Percentiles rank a stretch among this genome's conserved stretches.
Evolutionary conservation across 2,329 filamentous ascomycete genomes (phyloP).

Genomic region (Diaporthe citriasiana): DNA sequence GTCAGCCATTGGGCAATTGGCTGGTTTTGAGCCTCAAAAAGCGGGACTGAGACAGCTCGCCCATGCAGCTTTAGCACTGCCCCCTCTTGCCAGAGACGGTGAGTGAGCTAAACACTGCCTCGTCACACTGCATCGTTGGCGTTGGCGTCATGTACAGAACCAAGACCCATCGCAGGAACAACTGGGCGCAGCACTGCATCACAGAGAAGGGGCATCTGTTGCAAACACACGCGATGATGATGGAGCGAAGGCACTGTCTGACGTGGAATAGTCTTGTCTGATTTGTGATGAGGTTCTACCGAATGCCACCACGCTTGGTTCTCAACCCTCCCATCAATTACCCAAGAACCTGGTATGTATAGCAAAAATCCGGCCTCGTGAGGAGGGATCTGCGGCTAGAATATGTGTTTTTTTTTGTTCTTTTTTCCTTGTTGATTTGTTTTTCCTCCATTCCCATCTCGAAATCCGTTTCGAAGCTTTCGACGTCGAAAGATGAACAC

Average conservation of each 20-base stretch:
- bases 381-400: not conserved
- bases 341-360: slow-evolving; percentile 28
- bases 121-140: slow-evolving; percentile 18
- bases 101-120: not conserved
- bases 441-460: slow-evolving; percentile 2
- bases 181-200: slow-evolving; percentile 21
- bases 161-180: not conserved
- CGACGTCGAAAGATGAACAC: slow-evolving; percentile 9
- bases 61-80: slow-evolving; percentile 3
- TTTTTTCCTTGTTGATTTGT: slow-evolving; percentile 1
- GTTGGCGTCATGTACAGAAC: not conserved
- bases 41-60: slow-evolving; percentile 30
- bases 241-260: not conserved
- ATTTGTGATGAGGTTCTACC: slow-evolving; percentile 38
- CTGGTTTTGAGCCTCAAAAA: slow-evolving; percentile 40
- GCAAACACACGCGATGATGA: not conserved
- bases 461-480: not conserved
- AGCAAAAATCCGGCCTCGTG: slow-evolving; percentile 9
- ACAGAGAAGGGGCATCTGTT: not conserved
- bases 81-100: no score
- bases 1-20: slow-evolving; percentile 6
- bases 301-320: slow-evolving; percentile 14
- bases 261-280: slow-evolving; percentile 36
- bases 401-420: slow-evolving; percentile 1
- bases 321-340: slow-evolving; percentile 37